These are phyloP conservation scores for Seiridium cupressi DNA, from an alignment of 2,329 filamentous ascomycete species.

Conservation along the genomic window DNA sequence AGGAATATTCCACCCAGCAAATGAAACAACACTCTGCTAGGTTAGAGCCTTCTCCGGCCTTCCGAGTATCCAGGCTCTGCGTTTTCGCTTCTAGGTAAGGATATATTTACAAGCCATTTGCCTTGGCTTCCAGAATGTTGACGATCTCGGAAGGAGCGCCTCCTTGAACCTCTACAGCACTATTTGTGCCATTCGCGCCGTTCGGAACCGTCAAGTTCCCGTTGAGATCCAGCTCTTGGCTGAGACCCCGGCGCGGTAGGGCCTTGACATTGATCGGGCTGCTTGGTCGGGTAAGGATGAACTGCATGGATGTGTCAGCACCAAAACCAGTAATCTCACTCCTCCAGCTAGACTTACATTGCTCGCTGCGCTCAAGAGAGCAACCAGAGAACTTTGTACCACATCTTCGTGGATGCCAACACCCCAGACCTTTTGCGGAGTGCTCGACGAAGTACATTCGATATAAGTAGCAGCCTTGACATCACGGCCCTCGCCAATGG, in stretches of 20 bases:
- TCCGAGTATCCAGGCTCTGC: background rate
- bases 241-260: slow-evolving; percentile 44
- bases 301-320: slow-evolving; percentile 44
- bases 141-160: slow-evolving; percentile 27
- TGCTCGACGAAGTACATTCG: slow-evolving; percentile 72
- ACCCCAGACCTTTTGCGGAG: slow-evolving; percentile 77
- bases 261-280: slow-evolving; percentile 66
- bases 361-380: slow-evolving; percentile 79
- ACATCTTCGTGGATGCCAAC: slow-evolving; percentile 92
- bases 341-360: slow-evolving; percentile 60
- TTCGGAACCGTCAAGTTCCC: slow-evolving; percentile 14
- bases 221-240: slow-evolving; percentile 33
- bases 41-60: background rate
- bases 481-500: slow-evolving; percentile 75
- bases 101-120: slow-evolving; percentile 29
- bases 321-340: background rate
- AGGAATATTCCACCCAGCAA: background rate
- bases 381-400: slow-evolving; percentile 84
- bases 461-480: slow-evolving; percentile 97
- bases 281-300: slow-evolving; percentile 66
- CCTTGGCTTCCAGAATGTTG: slow-evolving; percentile 37
- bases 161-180: slow-evolving; percentile 11
- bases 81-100: no score
- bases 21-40: background rate
- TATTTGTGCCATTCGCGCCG: slow-evolving; percentile 22